Evolutionary conservation across 768 basidiomycete species (phyloP), one percentile per base, ranked within the genome.

Genomic region (Trametes gibbosa): DNA sequence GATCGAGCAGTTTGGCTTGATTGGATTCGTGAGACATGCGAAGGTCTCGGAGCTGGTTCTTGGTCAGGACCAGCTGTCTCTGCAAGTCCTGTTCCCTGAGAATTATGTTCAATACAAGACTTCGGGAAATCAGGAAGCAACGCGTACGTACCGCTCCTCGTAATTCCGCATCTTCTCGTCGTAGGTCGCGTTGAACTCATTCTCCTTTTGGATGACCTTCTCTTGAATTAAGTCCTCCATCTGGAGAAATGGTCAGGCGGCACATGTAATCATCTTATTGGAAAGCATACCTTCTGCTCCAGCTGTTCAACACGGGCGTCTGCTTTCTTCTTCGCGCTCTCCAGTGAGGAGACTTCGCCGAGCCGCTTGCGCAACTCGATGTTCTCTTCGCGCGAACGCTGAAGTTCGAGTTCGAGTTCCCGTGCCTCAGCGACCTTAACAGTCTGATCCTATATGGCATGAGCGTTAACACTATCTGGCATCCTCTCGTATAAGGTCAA

Each of bases 81-180:
- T 92, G 90, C 42, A 98, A 76, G 66, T 96, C 95, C 70, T 92
- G 89, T 74, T 99, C 97, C 46, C 95, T 95, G 65, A 24, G 12
- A 13, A 13, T 21, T 6, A 13, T 24, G 21, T 24, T 45, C 8
- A 45, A 23, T 14, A 45, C 29, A 32, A 10, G 29, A 24, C 8
- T 7, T 21, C 21, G 1, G 13, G 6, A 10, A 6, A 24, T 45
- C 21, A 45, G 5, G 10, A 14, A 45, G 5, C 19, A 10, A 24
- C 2, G 19, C 6, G 12, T 9, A 72, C 84, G 27, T 65, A 94
- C 94, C 96, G 83, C 68, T 96, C 96, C 72, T 95, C 95, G 66
- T 96, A 98, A 72, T 98, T 99, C 50, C 92, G 81, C 70, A 99
- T 80, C 65, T 88, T 88, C 75, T 99, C 97, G 67, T 99, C 97